These are phyloP conservation scores for Picochlorum costavermella DNA, from an alignment of 139 green algal genomes.

Conservation along the genomic window DNA sequence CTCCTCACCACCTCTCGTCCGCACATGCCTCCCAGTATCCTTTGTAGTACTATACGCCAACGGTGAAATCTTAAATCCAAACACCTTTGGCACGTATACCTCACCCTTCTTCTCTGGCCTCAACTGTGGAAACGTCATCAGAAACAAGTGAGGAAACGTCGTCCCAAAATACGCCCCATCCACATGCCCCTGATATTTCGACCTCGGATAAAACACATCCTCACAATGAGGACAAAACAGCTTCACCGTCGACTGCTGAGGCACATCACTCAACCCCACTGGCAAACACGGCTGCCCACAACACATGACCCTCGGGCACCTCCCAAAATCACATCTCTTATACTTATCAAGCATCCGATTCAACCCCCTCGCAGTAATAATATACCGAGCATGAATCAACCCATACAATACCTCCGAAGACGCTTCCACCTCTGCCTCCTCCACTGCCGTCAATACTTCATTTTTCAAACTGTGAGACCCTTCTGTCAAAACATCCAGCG, in stretches of 20 bases:
- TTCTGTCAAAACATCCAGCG: slow-evolving; percentile 81
- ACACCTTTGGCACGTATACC: slow-evolving; percentile 80
- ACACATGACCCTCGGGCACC: slow-evolving; percentile 84
- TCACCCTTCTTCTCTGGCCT: slow-evolving; percentile 22
- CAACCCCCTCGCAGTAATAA: slow-evolving; percentile 74
- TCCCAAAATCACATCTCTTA: slow-evolving; percentile 83
- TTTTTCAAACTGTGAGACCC: slow-evolving; percentile 20
- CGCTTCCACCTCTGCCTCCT: slow-evolving; percentile 86
- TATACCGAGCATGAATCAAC: slow-evolving; percentile 93
- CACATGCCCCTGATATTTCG: slow-evolving; percentile 63
- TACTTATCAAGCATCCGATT: slow-evolving; percentile 85
- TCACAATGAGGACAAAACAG: slow-evolving; percentile 90
- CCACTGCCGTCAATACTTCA: slow-evolving; percentile 68
- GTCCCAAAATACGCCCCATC: slow-evolving; percentile 90
- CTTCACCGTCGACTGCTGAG: slow-evolving; percentile 79
- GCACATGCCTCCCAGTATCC: neutral
- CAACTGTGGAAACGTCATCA: slow-evolving; percentile 84
- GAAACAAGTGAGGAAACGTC: slow-evolving; percentile 90
- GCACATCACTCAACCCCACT: slow-evolving; percentile 79
- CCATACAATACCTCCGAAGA: slow-evolving; percentile 95
- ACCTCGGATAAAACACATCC: slow-evolving; percentile 88
- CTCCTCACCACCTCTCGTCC: neutral
- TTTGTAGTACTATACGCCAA: neutral
- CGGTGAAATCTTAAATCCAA: slow-evolving; percentile 87
- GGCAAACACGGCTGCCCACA: slow-evolving; percentile 85